A percentile compares a stretch with the other conserved stretches of the same genome.
Conservation (phyloP, 129 eudicot species). For the Helichrysum umbraculigerum region DNA sequence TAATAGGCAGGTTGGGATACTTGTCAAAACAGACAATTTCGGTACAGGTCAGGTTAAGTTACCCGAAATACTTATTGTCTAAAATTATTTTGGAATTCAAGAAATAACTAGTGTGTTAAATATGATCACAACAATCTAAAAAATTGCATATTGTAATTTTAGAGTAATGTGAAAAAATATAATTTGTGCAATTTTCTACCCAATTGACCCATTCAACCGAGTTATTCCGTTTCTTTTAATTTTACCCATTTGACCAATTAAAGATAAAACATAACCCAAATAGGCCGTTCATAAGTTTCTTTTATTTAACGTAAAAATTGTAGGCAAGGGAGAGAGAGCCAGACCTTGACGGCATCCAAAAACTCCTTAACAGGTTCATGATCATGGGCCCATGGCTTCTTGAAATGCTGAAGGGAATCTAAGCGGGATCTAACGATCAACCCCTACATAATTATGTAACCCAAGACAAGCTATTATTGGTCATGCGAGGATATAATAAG, state of each 20-base stretch:
- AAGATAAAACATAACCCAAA: not conserved
- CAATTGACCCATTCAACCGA: not conserved
- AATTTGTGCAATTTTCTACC: not conserved
- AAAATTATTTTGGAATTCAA: not conserved
- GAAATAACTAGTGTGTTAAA: not conserved
- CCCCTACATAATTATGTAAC: slow-evolving; percentile 52
- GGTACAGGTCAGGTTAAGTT: not conserved
- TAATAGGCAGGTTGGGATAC: not conserved
- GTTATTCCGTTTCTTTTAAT: not conserved
- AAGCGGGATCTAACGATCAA: slow-evolving; percentile 79
- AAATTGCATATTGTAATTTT: not conserved
- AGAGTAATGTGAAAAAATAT: not conserved
- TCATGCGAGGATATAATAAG: not conserved
- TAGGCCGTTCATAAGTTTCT: not conserved
- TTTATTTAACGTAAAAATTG: not conserved
- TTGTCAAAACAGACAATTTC: not conserved
- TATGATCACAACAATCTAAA: not conserved
- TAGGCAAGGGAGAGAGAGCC: not conserved
- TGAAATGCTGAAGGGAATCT: slow-evolving; percentile 94
- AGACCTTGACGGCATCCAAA: slow-evolving; percentile 85
- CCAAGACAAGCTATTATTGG: not conserved
- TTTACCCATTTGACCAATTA: not conserved
- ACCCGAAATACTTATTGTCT: not conserved
- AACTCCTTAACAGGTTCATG: slow-evolving; percentile 69
- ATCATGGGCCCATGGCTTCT: slow-evolving; percentile 99